These are phyloP conservation scores for Beta vulgaris DNA, from an alignment of 148 eudicot genomes.

Conservation along the genomic window DNA sequence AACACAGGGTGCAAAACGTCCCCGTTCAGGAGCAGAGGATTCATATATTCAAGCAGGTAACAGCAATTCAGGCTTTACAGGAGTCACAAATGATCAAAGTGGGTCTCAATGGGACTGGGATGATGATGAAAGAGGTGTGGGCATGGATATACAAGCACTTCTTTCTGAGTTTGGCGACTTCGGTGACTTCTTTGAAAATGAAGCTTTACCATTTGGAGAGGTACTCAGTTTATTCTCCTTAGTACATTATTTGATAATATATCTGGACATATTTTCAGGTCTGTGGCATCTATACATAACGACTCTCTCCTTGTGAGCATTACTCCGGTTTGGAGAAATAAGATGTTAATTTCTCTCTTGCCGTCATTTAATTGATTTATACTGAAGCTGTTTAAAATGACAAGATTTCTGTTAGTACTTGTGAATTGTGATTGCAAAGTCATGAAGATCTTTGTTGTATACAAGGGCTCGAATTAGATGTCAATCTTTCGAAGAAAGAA, in stretches of 20 bases:
- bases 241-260: background rate
- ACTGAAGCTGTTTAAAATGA: background rate
- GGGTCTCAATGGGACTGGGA: slow-evolving; percentile 88
- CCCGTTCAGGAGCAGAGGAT: slow-evolving; percentile 58
- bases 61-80: slow-evolving; percentile 52
- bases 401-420: background rate
- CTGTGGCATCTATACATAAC: background rate
- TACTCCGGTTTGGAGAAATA: background rate
- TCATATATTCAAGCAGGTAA: slow-evolving; percentile 61
- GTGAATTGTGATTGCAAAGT: background rate
- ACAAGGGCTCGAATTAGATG: background rate
- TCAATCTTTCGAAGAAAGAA: background rate
- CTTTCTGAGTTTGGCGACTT: slow-evolving; percentile 95
- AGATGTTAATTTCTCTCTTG: too few relatives aligned
- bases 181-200: slow-evolving; percentile 90
- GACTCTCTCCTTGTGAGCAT: background rate
- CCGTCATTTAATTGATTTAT: too few relatives aligned
- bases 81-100: slow-evolving; percentile 56
- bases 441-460: background rate
- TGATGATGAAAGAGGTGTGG: slow-evolving; percentile 72
- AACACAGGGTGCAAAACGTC: slow-evolving; percentile 84
- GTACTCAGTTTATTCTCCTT: slow-evolving; percentile 34
- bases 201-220: slow-evolving; percentile 89
- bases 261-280: background rate
- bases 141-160: slow-evolving; percentile 91